Evolutionary conservation across 495 filamentous ascomycete genomes (phyloP).

Genomic region (Stereocaulon alpinum): DNA sequence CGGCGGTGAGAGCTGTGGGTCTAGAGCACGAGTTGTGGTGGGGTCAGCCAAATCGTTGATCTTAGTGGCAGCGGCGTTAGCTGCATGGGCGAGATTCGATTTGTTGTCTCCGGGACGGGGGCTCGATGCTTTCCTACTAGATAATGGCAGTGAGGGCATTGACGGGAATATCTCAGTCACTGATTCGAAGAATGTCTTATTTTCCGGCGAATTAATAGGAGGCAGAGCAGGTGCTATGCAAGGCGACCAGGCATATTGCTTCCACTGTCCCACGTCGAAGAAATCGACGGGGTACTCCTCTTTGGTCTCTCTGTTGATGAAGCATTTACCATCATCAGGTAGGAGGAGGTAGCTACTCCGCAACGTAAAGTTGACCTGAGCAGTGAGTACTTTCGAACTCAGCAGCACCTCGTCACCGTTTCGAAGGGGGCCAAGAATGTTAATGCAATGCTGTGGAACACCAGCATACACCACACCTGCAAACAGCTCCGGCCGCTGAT

Average conservation of each 20-base stretch:
- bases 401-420: constrained; percentile 87
- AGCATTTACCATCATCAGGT: constrained; percentile 81
- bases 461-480: constrained; percentile 81
- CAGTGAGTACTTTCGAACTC: constrained; percentile 82
- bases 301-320: constrained; percentile 71
- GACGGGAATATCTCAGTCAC: constrained; percentile 27
- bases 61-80: constrained; percentile 19
- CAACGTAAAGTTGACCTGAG: constrained; percentile 89
- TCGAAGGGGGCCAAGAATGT: constrained; percentile 80
- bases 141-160: constrained; percentile 15
- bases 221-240: constrained; percentile 57
- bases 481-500: constrained; percentile 78
- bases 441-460: constrained; percentile 74
- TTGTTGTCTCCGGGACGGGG: constrained; percentile 1
- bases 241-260: constrained; percentile 66
- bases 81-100: constrained; percentile 14
- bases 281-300: constrained; percentile 80
- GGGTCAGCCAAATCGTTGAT: constrained; percentile 22
- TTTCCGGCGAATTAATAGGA: constrained; percentile 21
- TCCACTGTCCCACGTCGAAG: constrained; percentile 70
- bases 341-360: constrained; percentile 78
- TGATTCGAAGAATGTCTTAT: constrained; percentile 35
- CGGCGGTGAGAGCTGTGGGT: constrained; percentile 33
- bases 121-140: constrained; percentile 1
- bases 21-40: constrained; percentile 26